A percentile compares a stretch with the other conserved stretches of the same genome.
Evolutionary conservation across 495 filamentous ascomycete species (phyloP).

Genomic region (Aspergillus steynii): DNA sequence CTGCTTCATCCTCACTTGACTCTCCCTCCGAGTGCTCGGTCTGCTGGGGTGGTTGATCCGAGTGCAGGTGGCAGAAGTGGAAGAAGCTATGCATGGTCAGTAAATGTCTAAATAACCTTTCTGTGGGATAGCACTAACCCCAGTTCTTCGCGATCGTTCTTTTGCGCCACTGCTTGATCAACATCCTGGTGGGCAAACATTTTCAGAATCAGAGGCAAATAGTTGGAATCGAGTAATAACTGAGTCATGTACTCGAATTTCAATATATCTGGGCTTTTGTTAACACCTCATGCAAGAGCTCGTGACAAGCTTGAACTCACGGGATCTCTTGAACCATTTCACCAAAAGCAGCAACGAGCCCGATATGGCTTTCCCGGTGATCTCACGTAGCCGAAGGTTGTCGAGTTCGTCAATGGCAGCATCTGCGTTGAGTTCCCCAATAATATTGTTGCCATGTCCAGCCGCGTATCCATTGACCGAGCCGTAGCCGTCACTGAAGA

Average conservation of each 20-base stretch:
- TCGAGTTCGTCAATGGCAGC: slow-evolving; percentile 71
- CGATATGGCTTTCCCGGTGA: slow-evolving; percentile 86
- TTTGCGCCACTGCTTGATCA: slow-evolving; percentile 81
- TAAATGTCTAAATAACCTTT: slow-evolving; percentile 1
- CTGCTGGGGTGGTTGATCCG: slow-evolving; percentile 39
- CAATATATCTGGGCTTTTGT: slow-evolving; percentile 66
- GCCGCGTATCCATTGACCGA: slow-evolving; percentile 31
- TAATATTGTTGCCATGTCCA: slow-evolving; percentile 26
- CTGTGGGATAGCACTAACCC: slow-evolving; percentile 54
- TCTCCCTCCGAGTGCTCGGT: slow-evolving; percentile 31
- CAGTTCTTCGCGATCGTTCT: slow-evolving; percentile 78
- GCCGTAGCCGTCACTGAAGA: slow-evolving; percentile 32
- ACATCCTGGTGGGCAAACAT: slow-evolving; percentile 90
- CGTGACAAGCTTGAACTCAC: slow-evolving; percentile 52
- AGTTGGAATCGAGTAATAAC: slow-evolving; percentile 89
- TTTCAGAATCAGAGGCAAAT: slow-evolving; percentile 88
- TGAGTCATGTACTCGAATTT: slow-evolving; percentile 97
- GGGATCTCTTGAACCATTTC: slow-evolving; percentile 96
- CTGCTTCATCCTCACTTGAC: slow-evolving; percentile 67
- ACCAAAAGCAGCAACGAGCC: slow-evolving; percentile 79
- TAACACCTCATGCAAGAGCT: slow-evolving; percentile 20
- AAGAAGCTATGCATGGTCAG: slow-evolving; percentile 71
- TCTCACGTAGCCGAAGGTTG: slow-evolving; percentile 76
- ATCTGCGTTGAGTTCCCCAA: slow-evolving; percentile 35
- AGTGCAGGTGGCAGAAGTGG: slow-evolving; percentile 71